phyloP scores from a whole-genome alignment of 2,329 filamentous ascomycete genomes.

The Epichloe sibirici region DNA sequence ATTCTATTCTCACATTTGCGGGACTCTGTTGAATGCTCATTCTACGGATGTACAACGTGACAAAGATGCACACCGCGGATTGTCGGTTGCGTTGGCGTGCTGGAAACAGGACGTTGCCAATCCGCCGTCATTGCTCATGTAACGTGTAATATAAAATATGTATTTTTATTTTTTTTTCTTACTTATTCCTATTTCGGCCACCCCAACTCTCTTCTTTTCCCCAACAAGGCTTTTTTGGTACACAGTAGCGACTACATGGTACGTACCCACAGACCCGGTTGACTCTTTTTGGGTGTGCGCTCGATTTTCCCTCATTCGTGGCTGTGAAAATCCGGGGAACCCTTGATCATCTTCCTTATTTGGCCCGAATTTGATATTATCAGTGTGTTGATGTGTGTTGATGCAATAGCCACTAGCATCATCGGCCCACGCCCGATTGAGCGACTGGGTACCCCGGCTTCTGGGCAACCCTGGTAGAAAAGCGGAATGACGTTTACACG shows the following conservation, averaged over 20 bases:
- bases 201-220: neutral
- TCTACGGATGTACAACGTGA: no score
- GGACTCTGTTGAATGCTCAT: no score
- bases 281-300: neutral
- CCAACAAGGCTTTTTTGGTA: neutral
- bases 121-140: neutral
- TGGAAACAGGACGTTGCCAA: no score
- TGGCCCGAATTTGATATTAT: neutral
- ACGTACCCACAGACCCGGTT: neutral
- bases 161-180: neutral
- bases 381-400: neutral
- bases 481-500: neutral
- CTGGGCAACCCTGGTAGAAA: neutral
- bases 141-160: no score
- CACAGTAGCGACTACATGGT: neutral
- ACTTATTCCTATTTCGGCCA: neutral
- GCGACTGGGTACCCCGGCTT: neutral
- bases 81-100: no score
- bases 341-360: slow-evolving; percentile 1
- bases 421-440: neutral
- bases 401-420: neutral
- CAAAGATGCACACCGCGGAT: no score
- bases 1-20: no score
- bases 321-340: slow-evolving; percentile 5
- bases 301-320: neutral